Percentiles rank a stretch among this genome's conserved stretches.
Conservation (phyloP, 2,329 filamentous ascomycete genomes). For the Chrysoporthe cubensis region DNA sequence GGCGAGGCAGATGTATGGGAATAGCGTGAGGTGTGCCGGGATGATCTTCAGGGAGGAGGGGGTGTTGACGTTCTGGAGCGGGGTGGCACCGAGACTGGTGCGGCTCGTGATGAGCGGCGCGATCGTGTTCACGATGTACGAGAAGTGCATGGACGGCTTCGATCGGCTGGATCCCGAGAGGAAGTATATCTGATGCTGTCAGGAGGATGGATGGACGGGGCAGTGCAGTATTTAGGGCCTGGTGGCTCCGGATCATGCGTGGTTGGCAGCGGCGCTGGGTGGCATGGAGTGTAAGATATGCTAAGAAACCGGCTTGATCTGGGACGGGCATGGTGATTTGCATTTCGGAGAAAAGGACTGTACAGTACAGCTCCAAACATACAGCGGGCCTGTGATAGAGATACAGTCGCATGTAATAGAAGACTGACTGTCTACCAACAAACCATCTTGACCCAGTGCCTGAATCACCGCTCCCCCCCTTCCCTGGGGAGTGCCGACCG, state of each 20-base stretch:
- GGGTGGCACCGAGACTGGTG: slow-evolving; percentile 82
- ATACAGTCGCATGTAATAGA: not conserved
- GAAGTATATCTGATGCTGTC: slow-evolving; percentile 68
- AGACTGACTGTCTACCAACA: not conserved
- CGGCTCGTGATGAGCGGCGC: slow-evolving; percentile 89
- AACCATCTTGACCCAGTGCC: not conserved
- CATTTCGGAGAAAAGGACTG: not conserved
- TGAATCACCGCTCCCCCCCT: too few species aligned
- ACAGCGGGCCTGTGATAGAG: not conserved
- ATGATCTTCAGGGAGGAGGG: slow-evolving; percentile 90
- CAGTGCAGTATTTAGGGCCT: not conserved
- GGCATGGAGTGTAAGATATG: not conserved
- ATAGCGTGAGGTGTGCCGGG: slow-evolving; percentile 80
- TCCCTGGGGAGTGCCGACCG: too few species aligned
- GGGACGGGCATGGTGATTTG: not conserved
- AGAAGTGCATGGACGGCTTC: slow-evolving; percentile 93
- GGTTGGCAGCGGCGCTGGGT: not conserved
- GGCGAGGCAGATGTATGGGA: slow-evolving; percentile 78
- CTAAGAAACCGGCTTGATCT: not conserved
- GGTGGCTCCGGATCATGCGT: not conserved
- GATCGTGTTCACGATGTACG: slow-evolving; percentile 98
- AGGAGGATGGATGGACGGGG: not conserved
- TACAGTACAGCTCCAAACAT: not conserved
- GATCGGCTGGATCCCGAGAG: slow-evolving; percentile 79
- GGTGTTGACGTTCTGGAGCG: slow-evolving; percentile 89